A percentile compares a stretch with the other conserved stretches of the same genome.
Conservation (phyloP, 345 rosid genomes). For the Murraya paniculata region DNA sequence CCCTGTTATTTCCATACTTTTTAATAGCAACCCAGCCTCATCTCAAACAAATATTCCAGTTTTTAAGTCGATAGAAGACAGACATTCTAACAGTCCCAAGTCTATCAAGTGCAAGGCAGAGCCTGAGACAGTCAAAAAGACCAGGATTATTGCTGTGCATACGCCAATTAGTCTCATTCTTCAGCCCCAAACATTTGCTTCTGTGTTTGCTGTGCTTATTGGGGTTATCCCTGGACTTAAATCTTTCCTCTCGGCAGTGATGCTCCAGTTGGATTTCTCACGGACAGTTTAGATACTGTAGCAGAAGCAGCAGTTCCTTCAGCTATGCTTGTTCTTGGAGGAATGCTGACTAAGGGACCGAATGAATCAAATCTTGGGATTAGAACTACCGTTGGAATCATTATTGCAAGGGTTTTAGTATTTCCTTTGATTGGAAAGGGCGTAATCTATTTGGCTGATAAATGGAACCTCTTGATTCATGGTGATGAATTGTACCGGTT, state of each 20-base stretch:
- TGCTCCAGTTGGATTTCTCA: slow-evolving; percentile 23
- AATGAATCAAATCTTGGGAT: slow-evolving; percentile 35
- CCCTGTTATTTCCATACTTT: slow-evolving; percentile 35
- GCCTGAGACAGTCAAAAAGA: slow-evolving; percentile 26
- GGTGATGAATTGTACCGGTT: slow-evolving; percentile 33
- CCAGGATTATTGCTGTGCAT: slow-evolving; percentile 16
- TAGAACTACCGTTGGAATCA: slow-evolving; percentile 41
- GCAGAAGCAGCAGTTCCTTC: slow-evolving; percentile 30
- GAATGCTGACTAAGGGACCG: slow-evolving; percentile 34
- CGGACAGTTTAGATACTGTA: slow-evolving; percentile 29
- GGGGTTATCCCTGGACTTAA: slow-evolving; percentile 19
- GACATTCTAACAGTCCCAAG: slow-evolving; percentile 7
- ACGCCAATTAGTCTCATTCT: slow-evolving; percentile 30
- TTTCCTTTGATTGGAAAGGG: slow-evolving; percentile 43
- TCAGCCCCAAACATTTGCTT: slow-evolving; percentile 29
- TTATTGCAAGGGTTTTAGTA: slow-evolving; percentile 38
- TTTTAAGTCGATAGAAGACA: slow-evolving; percentile 7
- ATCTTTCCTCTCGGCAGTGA: slow-evolving; percentile 12
- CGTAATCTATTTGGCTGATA: slow-evolving; percentile 28
- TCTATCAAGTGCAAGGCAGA: slow-evolving; percentile 26
- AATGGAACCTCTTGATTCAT: slow-evolving; percentile 22
- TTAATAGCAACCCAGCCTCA: slow-evolving; percentile 12
- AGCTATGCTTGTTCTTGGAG: slow-evolving; percentile 29
- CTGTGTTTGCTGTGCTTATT: slow-evolving; percentile 14
- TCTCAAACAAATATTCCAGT: slow-evolving; percentile 10